Base-by-base conservation (phyloP, 2,329 filamentous ascomycete species). In the Madurella mycetomatis region DNA sequence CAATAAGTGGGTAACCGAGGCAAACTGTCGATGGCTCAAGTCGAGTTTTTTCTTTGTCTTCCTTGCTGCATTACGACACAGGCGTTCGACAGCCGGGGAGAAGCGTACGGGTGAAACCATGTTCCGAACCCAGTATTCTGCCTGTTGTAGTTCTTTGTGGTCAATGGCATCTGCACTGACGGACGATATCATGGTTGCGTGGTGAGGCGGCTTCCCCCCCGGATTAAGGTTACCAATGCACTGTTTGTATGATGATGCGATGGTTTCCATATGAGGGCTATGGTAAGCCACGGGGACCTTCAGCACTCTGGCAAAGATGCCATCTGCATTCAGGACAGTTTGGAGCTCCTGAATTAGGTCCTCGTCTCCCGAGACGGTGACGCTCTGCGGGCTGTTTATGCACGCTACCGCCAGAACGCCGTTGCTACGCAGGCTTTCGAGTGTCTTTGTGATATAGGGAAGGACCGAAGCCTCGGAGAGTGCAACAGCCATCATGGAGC, bases 221-320 rank as follows among this genome's bases (percentile, higher is more conserved):
- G 25, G 25, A 25, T 25, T 25, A 7, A 25, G 25, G 25, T 7
- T 25, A 7, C 25, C 25, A 25, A 25, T 25, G 7, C 3, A 7
- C 25, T 25, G 4, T 25, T 7, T 25, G 25, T 25, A 25, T 25
- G 25, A 25, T 30, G 9, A n/a, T 12, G 50, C 50, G 17, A 53
- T 30, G 1, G 25, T 19, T 25, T 48, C 15, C 55, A 57, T 57
- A 17, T 54, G 51, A 32, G 51, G 41, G 5, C 39, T 46, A 17
- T 57, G 55, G 69, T 1, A 75, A 69, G 74, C 75, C 75, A 60
- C 76, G 11, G 37, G 25, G 15, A 51, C 44, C 42, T 48, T 44
- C 19, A 57, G 49, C 12, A 18, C 25, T 9, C 71, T 18, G 30
- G 46, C 45, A 41, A 57, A 50, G 18, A 50, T 55, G 17, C 39